phyloP scores from a whole-genome alignment of 1,139 yeast genomes.

The Keqinozyma sinolaborantium region DNA sequence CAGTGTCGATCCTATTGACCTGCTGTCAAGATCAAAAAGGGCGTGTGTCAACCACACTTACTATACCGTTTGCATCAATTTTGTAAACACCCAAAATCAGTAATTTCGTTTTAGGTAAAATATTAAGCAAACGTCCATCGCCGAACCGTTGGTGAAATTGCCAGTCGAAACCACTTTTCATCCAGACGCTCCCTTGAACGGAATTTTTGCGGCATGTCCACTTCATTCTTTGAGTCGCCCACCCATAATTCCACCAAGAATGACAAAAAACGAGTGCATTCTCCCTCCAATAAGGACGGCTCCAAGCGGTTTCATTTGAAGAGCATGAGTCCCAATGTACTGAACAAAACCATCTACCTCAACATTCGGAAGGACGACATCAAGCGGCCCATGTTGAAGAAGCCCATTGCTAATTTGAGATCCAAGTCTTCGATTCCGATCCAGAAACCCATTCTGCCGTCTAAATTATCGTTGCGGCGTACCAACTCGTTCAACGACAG shows the following conservation, averaged over 20 bases:
- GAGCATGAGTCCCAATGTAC: conserved; percentile 43
- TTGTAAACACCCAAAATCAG: not conserved
- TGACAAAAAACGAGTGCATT: not conserved
- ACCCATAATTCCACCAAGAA: conserved; percentile 4
- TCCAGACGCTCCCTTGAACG: too few species aligned
- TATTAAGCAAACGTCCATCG: not conserved
- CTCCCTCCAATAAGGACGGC: not conserved
- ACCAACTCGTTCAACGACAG: conserved; percentile 28
- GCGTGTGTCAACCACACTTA: too few species aligned
- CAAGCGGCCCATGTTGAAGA: conserved; percentile 14
- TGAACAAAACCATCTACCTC: conserved; percentile 25
- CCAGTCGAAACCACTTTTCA: too few species aligned
- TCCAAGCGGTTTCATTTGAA: conserved; percentile 29
- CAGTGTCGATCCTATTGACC: too few species aligned
- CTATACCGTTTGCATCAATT: not conserved
- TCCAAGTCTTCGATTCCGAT: conserved; percentile 9
- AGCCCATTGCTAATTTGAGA: conserved; percentile 13
- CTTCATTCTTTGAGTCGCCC: conserved; percentile 9
- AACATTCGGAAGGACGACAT: conserved; percentile 7
- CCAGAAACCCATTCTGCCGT: conserved; percentile 12
- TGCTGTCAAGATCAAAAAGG: too few species aligned
- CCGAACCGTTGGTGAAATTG: too few species aligned
- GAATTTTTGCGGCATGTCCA: conserved; percentile 3
- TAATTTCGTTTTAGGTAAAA: not conserved
- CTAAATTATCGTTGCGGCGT: conserved; percentile 24